Evolutionary conservation across 305 asterid species (phyloP), one percentile per base, ranked within the genome.

Genomic region (Fraxinus sp.): DNA sequence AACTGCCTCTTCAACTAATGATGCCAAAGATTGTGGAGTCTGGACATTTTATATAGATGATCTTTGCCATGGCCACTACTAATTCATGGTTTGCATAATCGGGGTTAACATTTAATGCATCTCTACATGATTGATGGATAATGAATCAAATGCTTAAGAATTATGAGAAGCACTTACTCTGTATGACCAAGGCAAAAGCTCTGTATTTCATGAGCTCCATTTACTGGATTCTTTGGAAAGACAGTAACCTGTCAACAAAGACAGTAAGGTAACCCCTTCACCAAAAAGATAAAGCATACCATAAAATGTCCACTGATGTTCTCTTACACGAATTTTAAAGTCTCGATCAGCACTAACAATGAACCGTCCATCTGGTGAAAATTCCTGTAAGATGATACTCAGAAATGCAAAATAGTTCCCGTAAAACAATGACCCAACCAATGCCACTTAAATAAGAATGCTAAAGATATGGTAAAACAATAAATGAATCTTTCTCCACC

Each of bases 121-220:
- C 18, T 70, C 76, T 32, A 28, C 77, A 52, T 33, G 20, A 35
- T 70, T 13, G 28, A 49, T 22, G 41, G 30, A 32, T 70, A 28
- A 13, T 13, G 76, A 32, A 28, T 70, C 77, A 80, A 52, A 30
- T 28, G 39, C 75, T 28, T 28, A 70, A 77, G n/a, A 49, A 74
- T 36, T 1, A 66, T 41, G 39, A 73, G 86, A 73, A 52, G 79
- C 52, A 87, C 97, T 89, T 87, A 95, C 99, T 94, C 98, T 30
- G 97, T 92, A 89, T 96, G 99, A 83, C 98, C 96, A 70, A 96
- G 98, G 88, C 99, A 96, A 90, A 94, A 96, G 32, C 93, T 89
- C 59, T 93, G 97, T 80, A 96, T 94, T 86, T 92, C 99, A 83
- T 92, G 98, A 77, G 93, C 93, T 79, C 98, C 98, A 85, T 89